Conservation (phyloP, 306 rosid genomes). For the Bauhinia variegata region DNA sequence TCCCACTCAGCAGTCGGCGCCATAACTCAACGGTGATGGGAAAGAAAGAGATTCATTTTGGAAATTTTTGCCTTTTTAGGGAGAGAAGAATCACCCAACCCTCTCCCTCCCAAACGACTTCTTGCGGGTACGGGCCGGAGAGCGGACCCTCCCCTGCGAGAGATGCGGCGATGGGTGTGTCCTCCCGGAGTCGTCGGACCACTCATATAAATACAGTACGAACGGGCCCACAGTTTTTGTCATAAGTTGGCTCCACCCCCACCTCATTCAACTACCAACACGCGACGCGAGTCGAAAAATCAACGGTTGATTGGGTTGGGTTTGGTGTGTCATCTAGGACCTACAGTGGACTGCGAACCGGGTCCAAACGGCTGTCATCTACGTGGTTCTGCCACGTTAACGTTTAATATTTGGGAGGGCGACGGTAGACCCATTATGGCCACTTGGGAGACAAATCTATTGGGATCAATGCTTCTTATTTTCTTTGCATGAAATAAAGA, state of each 20-base stretch:
- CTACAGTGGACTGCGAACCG: no score
- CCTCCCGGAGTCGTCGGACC: conserved; percentile 7
- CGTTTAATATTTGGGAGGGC: background rate
- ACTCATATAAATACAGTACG: background rate
- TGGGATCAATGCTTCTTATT: conserved; percentile 16
- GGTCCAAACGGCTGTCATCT: no score
- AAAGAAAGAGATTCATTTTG: conserved; percentile 38
- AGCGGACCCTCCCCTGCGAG: background rate
- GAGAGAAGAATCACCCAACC: background rate
- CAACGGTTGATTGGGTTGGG: background rate
- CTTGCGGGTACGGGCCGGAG: background rate
- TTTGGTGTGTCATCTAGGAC: no score
- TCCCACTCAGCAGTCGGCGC: no score
- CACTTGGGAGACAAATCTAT: conserved; percentile 24
- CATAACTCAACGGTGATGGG: conserved; percentile 14
- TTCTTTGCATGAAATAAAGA: background rate
- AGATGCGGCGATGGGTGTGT: conserved; percentile 12
- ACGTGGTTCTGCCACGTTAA: background rate
- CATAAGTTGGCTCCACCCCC: no score
- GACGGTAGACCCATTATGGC: background rate
- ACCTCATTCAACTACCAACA: background rate
- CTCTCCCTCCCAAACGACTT: no score
- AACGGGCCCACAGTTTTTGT: conserved; percentile 16
- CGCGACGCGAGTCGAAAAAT: background rate
- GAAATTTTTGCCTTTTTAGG: background rate